Percentiles rank a stretch among this genome's conserved stretches.
phyloP scores from a whole-genome alignment of 305 asterid species.

The Vinca major region DNA sequence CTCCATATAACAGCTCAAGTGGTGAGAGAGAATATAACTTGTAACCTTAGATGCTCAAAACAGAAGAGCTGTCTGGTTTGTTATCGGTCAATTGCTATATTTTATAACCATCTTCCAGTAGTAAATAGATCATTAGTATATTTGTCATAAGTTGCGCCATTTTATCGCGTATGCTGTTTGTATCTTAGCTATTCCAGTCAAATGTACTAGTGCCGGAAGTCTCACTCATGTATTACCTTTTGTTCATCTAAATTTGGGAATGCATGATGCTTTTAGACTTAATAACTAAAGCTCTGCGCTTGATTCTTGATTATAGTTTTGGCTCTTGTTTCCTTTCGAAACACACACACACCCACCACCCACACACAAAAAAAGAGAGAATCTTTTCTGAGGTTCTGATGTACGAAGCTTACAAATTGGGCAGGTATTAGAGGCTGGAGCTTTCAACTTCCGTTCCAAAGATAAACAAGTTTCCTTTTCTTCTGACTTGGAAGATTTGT shows the following conservation, averaged over 20 bases:
- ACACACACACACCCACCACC: no score
- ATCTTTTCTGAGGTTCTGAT: not conserved
- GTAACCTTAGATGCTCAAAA: not conserved
- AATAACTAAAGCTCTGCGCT: not conserved
- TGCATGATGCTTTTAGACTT: not conserved
- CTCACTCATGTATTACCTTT: not conserved
- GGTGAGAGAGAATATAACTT: no score
- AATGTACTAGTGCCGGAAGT: not conserved
- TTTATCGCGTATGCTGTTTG: not conserved
- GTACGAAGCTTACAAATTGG: constrained; percentile 20
- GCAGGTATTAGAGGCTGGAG: constrained; percentile 60
- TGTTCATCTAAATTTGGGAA: not conserved
- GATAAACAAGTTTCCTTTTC: constrained; percentile 26
- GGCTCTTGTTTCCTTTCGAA: not conserved
- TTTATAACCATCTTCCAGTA: not conserved
- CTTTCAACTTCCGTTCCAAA: constrained; percentile 45
- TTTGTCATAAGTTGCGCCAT: not conserved
- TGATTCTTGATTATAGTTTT: not conserved
- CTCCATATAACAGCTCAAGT: no score
- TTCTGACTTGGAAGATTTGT: constrained; percentile 24
- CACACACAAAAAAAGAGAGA: not conserved
- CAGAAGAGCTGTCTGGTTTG: not conserved
- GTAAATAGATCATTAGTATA: not conserved
- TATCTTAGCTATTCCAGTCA: not conserved
- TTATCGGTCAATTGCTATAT: not conserved